phyloP scores from a whole-genome alignment of 208 protist genomes.

The Perkinsela sp. region DNA sequence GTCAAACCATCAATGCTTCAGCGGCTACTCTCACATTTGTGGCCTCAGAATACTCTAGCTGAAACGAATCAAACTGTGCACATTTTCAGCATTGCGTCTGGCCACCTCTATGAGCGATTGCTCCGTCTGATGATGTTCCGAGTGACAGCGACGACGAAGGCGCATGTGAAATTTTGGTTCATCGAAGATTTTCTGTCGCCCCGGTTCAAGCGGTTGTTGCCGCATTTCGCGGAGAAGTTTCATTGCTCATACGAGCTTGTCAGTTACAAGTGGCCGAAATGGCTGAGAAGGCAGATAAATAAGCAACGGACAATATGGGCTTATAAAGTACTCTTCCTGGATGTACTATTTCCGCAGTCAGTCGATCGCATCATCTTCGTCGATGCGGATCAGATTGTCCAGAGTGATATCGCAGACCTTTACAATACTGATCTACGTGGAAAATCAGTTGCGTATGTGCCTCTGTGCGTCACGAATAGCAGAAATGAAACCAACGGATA shows the following conservation, averaged over 20 bases:
- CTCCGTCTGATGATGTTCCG: conserved; percentile 92
- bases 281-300: conserved; percentile 74
- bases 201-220: conserved; percentile 72
- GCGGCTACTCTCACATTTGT: too few species aligned
- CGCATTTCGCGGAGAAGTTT: conserved; percentile 41
- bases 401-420: conserved; percentile 63
- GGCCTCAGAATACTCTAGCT: not conserved
- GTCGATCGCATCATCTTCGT: conserved; percentile 91
- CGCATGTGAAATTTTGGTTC: conserved; percentile 94
- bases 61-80: conserved; percentile 68
- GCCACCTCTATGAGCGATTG: conserved; percentile 93
- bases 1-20: conserved; percentile 4
- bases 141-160: conserved; percentile 63
- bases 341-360: conserved; percentile 89
- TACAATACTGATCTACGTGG: conserved; percentile 80
- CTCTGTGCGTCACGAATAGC: conserved; percentile 69
- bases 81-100: conserved; percentile 88
- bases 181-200: conserved; percentile 90
- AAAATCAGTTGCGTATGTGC: conserved; percentile 77
- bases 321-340: conserved; percentile 97
- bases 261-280: conserved; percentile 91
- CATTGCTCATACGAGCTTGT: conserved; percentile 80
- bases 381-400: conserved; percentile 85
- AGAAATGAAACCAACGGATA: conserved; percentile 68
- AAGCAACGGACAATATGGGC: conserved; percentile 96